phyloP scores from a whole-genome alignment of 164 flowering plant species.

The Aristolochia fimbriata region DNA sequence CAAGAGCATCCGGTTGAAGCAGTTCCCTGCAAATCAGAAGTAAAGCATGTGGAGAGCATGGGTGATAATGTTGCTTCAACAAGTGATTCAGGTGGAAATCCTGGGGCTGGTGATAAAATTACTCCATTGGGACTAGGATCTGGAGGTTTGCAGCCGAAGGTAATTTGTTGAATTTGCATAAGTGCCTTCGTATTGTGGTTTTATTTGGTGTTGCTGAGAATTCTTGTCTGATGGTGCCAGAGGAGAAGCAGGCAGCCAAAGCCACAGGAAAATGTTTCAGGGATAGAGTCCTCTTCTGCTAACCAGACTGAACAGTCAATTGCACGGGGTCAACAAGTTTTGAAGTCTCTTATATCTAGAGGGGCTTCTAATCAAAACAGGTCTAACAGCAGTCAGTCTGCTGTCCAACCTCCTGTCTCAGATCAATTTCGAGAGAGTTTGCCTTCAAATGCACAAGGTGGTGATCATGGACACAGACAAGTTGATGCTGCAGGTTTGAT shows the following conservation, averaged over 20 bases:
- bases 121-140: conserved; percentile 86
- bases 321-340: conserved; percentile 29
- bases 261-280: conserved; percentile 20
- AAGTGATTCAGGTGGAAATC: conserved; percentile 13
- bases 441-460: conserved; percentile 19
- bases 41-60: conserved; percentile 15
- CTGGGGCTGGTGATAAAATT: conserved; percentile 18
- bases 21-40: neutral
- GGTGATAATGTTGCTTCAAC: conserved; percentile 19
- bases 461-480: conserved; percentile 19
- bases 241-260: conserved; percentile 34
- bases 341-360: conserved; percentile 47
- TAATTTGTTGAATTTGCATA: conserved; percentile 9
- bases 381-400: conserved; percentile 14
- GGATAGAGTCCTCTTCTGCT: conserved; percentile 8
- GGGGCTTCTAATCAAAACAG: conserved; percentile 16
- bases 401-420: conserved; percentile 14
- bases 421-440: conserved; percentile 14
- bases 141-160: conserved; percentile 75
- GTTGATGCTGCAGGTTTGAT: conserved; percentile 43
- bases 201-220: neutral
- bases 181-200: neutral
- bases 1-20: neutral
- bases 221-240: conserved; percentile 16
- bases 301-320: neutral